Base-by-base conservation (phyloP, 2,329 filamentous ascomycete genomes). In the Sphaerulina musiva region DNA sequence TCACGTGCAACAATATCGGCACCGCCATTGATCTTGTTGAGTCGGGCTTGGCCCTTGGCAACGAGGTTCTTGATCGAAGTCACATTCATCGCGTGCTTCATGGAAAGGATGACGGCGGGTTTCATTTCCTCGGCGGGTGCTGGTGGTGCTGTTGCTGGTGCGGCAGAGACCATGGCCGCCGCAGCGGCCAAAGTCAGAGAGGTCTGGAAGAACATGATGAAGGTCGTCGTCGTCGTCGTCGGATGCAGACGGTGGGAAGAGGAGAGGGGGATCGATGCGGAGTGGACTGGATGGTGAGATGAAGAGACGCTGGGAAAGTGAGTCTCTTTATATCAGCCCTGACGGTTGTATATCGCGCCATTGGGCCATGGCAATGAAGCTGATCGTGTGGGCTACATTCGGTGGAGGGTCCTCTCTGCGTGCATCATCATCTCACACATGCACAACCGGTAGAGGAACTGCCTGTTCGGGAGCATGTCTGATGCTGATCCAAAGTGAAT, bases 21-120 rank as follows among this genome's bases (percentile, higher is more conserved):
- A 36, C 29, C 45, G 20, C 31, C 39, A 38, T 60, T 60, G 47
- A 58, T 56, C 36, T 55, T 51, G 47, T 36, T 40, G 48, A 60
- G 51, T 12, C 48, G 48, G 6, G 46, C 36, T 38, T 57, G 53
- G 11, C 58, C 58, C 14, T 48, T 55, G 14, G 29, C 34, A 17
- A 61, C 59, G 23, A 61, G 26, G 51, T 43, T 59, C 48, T 57
- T 56, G 12, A 54, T 50, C 2, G 53, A 54, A 6, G 53, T 54
- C 23, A 56, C 42, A 23, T 34, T 56, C 43, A 46, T 45, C 43
- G 55, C 45, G 11, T 54, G 54, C 29, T 50, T 56, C 32, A 61
- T 45, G 14, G 50, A 45, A 41, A 61, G 41, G 4, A 40, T 44
- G 14, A 48, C 41, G 1, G 51, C 41, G 1, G 51, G 45, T 14